A percentile compares a stretch with the other conserved stretches of the same genome.
These are phyloP conservation scores for Parathielavia appendiculata DNA, from an alignment of 495 filamentous ascomycete genomes.

Conservation along the genomic window DNA sequence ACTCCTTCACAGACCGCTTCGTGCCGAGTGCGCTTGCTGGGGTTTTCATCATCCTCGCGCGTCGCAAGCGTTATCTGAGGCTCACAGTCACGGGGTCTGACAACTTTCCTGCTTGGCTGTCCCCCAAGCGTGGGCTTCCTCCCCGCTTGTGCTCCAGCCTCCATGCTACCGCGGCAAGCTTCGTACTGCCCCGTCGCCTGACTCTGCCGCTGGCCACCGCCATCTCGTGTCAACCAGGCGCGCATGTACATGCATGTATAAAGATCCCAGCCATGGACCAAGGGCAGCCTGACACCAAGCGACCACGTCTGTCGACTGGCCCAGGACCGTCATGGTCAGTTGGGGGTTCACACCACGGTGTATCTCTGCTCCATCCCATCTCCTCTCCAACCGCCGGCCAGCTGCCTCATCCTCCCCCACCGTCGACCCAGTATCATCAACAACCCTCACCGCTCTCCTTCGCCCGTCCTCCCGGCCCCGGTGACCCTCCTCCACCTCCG, in stretches of 20 bases:
- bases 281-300: slow-evolving; percentile 45
- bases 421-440: slow-evolving; percentile 38
- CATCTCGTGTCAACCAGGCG: slow-evolving; percentile 36
- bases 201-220: slow-evolving; percentile 28
- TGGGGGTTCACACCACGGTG: slow-evolving; percentile 37
- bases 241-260: slow-evolving; percentile 38
- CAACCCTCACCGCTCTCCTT: slow-evolving; percentile 34
- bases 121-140: slow-evolving; percentile 6
- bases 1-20: slow-evolving; percentile 11
- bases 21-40: not conserved
- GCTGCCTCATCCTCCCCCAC: slow-evolving; percentile 39
- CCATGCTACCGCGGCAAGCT: slow-evolving; percentile 28
- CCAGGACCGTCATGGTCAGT: slow-evolving; percentile 45
- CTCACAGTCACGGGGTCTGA: slow-evolving; percentile 20
- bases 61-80: slow-evolving; percentile 1
- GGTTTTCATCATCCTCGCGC: not conserved
- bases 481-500: slow-evolving; percentile 24
- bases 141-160: slow-evolving; percentile 18
- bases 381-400: slow-evolving; percentile 36
- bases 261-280: slow-evolving; percentile 48
- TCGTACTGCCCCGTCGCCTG: slow-evolving; percentile 25
- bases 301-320: slow-evolving; percentile 42
- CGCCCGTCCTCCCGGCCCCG: slow-evolving; percentile 38
- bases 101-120: slow-evolving; percentile 8
- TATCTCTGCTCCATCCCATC: slow-evolving; percentile 44